Conservation (phyloP, 352 stramenopile species). For the Plasmopara muralis region DNA sequence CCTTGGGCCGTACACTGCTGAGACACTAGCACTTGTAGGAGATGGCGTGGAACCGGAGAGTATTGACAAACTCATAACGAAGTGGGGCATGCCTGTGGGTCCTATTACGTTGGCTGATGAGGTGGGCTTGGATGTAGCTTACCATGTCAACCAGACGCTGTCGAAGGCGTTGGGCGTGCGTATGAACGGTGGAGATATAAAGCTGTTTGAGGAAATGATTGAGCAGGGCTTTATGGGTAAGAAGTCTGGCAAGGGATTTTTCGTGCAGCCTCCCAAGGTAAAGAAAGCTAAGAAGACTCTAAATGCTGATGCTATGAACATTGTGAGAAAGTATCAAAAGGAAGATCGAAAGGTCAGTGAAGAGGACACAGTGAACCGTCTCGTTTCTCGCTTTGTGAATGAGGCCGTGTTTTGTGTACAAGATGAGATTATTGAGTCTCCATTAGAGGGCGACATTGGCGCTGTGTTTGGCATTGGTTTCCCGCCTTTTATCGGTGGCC, state of each 20-base stretch:
- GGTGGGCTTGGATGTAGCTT: conserved; percentile 95
- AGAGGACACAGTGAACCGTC: conserved; percentile 89
- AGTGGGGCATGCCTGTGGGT: conserved; percentile 96
- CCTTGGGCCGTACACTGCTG: conserved; percentile 91
- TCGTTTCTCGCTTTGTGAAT: conserved; percentile 96
- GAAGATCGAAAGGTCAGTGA: conserved; percentile 70
- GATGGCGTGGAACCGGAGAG: conserved; percentile 90
- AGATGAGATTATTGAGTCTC: conserved; percentile 96
- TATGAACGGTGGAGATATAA: conserved; percentile 90
- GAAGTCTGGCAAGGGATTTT: conserved; percentile 97
- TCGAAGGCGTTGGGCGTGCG: conserved; percentile 92
- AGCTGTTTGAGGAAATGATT: conserved; percentile 94
- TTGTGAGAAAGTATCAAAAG: conserved; percentile 81
- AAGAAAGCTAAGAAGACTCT: conserved; percentile 86
- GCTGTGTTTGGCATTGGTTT: conserved; percentile 99
- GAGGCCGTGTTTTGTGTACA: conserved; percentile 96
- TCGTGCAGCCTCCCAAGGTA: conserved; percentile 90
- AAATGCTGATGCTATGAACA: conserved; percentile 81
- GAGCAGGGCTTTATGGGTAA: conserved; percentile 93
- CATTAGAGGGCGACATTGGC: conserved; percentile 96
- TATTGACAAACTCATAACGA: conserved; percentile 93
- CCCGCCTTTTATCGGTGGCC: conserved; percentile 94
- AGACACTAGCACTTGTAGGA: conserved; percentile 88
- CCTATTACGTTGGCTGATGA: conserved; percentile 96
- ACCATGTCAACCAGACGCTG: conserved; percentile 91